Conservation (phyloP, 805 yeast species). For the Lipomyces sp. region DNA sequence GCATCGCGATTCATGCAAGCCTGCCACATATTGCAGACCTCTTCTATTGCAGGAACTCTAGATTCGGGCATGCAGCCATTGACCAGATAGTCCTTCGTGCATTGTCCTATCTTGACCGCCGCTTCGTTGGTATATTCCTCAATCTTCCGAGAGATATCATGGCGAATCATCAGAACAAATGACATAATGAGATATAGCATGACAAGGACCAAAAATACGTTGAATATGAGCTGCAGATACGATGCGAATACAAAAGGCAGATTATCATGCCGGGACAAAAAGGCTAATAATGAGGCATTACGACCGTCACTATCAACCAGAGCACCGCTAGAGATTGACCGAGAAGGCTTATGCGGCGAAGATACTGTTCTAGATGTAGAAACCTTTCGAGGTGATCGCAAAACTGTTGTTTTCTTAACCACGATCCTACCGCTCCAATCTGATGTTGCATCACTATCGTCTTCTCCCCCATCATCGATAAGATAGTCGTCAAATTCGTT, state of each 20-base stretch:
- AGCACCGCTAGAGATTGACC: slow-evolving; percentile 3
- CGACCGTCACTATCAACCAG: background rate
- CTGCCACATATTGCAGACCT: slow-evolving; percentile 73
- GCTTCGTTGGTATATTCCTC: slow-evolving; percentile 65
- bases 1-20: slow-evolving; percentile 85
- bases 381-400: slow-evolving; percentile 30
- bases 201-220: slow-evolving; percentile 56
- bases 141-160: slow-evolving; percentile 74
- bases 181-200: slow-evolving; percentile 58
- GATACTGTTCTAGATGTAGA: slow-evolving; percentile 39
- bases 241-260: slow-evolving; percentile 61
- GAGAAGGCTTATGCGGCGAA: slow-evolving; percentile 19
- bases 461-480: slow-evolving; percentile 13
- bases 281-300: slow-evolving; percentile 19
- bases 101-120: slow-evolving; percentile 65
- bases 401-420: slow-evolving; percentile 27
- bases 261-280: slow-evolving; percentile 35
- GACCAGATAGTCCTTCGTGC: slow-evolving; percentile 68
- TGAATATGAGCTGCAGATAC: slow-evolving; percentile 68
- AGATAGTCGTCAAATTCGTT: slow-evolving; percentile 12
- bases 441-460: slow-evolving; percentile 24
- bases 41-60: slow-evolving; percentile 77
- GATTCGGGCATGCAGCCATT: slow-evolving; percentile 70
- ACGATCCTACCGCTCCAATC: slow-evolving; percentile 28
- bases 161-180: slow-evolving; percentile 59